These are phyloP conservation scores for Wickerhamiella kurtzmanii DNA, from an alignment of 805 yeast genomes.

Conservation along the genomic window DNA sequence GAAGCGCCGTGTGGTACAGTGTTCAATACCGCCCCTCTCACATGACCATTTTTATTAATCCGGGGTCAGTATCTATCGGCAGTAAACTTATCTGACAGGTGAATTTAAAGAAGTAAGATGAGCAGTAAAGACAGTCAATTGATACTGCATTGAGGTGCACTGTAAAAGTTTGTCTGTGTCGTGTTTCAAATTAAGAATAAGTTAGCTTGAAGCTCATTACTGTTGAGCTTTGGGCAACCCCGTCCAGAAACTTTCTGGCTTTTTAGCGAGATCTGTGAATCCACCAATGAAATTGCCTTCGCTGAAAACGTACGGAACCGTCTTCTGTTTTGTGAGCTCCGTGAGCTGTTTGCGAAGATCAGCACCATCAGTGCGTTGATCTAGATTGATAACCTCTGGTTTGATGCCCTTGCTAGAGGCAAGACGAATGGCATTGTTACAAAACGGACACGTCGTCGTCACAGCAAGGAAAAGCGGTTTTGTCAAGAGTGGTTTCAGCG, in stretches of 20 bases:
- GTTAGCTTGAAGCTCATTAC: neutral
- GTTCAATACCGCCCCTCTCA: no score
- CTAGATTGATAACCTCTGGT: conserved; percentile 37
- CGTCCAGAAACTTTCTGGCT: conserved; percentile 16
- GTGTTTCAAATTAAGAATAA: no score
- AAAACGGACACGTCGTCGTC: conserved; percentile 20
- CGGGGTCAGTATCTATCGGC: no score
- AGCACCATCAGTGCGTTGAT: conserved; percentile 39
- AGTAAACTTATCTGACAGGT: no score
- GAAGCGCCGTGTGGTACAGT: no score
- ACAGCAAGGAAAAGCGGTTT: conserved; percentile 18
- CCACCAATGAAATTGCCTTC: conserved; percentile 44
- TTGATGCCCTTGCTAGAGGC: conserved; percentile 12
- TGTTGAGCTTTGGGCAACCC: conserved; percentile 3
- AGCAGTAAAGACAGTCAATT: no score
- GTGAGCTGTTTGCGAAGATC: conserved; percentile 43
- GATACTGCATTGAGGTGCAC: no score
- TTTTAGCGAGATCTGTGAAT: conserved; percentile 16
- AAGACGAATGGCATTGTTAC: conserved; percentile 15
- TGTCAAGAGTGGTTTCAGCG: conserved; percentile 5
- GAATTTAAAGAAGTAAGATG: no score
- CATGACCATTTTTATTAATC: neutral
- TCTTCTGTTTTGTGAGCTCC: conserved; percentile 42
- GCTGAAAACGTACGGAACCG: conserved; percentile 60
- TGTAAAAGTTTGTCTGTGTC: no score